Percentiles rank a stretch among this genome's conserved stretches.
phyloP scores from a whole-genome alignment of 2,329 filamentous ascomycete species.

The Aspergillus pseudoviridinutans region DNA sequence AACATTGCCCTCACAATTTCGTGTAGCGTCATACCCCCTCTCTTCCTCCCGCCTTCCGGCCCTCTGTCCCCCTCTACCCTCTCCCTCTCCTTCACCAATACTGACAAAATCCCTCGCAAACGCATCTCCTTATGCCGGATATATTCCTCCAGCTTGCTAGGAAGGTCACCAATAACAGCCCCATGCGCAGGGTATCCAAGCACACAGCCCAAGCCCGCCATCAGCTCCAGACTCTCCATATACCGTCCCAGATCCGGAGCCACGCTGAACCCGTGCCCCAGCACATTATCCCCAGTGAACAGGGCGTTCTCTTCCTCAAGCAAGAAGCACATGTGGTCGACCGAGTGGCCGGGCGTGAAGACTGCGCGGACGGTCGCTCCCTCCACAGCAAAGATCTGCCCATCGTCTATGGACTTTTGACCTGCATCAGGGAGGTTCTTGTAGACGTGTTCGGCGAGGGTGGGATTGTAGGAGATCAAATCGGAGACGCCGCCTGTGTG shows the following conservation, averaged over 20 bases:
- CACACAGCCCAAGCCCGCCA: slow-evolving; percentile 33
- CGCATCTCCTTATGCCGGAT: slow-evolving; percentile 2
- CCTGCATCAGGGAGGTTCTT: slow-evolving; percentile 33
- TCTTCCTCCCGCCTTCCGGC: too few species aligned
- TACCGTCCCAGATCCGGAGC: slow-evolving; percentile 39
- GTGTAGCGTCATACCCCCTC: slow-evolving; percentile 2
- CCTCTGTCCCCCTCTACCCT: too few species aligned
- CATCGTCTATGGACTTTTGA: slow-evolving; percentile 34
- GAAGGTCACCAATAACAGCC: slow-evolving; percentile 9
- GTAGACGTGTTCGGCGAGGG: slow-evolving; percentile 28
- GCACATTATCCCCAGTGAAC: slow-evolving; percentile 77
- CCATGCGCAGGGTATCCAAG: slow-evolving; percentile 48
- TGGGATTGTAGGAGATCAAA: slow-evolving; percentile 30
- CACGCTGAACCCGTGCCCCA: slow-evolving; percentile 54
- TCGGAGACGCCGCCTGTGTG: slow-evolving; percentile 43
- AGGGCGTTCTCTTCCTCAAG: slow-evolving; percentile 69
- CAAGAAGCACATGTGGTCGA: slow-evolving; percentile 72
- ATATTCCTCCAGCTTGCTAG: not conserved
- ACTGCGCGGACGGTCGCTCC: slow-evolving; percentile 40
- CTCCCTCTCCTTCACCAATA: not conserved
- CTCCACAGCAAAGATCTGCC: slow-evolving; percentile 35
- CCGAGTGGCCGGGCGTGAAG: slow-evolving; percentile 63
- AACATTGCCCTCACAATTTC: not conserved
- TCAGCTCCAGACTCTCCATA: slow-evolving; percentile 33
- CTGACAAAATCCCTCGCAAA: not conserved